Evolutionary conservation across 2,329 filamentous ascomycete species (phyloP).

Genomic region (Shiraia bambusicola): DNA sequence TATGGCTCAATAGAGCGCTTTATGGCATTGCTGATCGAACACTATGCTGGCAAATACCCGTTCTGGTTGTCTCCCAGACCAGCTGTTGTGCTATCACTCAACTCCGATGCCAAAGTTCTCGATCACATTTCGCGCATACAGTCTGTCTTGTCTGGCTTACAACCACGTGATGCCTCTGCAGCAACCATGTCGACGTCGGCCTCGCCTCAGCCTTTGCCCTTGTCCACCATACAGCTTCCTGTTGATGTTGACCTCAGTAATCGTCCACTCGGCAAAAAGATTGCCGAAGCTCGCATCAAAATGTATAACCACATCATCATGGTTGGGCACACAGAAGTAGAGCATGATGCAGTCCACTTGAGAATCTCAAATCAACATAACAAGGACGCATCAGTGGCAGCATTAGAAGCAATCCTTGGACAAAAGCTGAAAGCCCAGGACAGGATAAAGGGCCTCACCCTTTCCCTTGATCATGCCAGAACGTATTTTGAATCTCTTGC

Average conservation of each 20-base stretch:
- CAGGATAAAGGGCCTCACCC: constrained; percentile 13
- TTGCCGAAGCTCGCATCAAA: constrained; percentile 68
- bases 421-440: constrained; percentile 17
- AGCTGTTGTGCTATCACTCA: constrained; percentile 72
- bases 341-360: constrained; percentile 27
- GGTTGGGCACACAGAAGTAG: constrained; percentile 55
- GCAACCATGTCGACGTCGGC: constrained; percentile 13
- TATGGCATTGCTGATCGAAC: constrained; percentile 82
- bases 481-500: constrained; percentile 34
- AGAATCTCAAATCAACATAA: constrained; percentile 44
- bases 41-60: constrained; percentile 75
- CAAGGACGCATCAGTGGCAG: constrained; percentile 22
- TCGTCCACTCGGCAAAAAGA: constrained; percentile 66
- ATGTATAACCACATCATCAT: constrained; percentile 75
- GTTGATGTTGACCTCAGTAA: constrained; percentile 70
- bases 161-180: constrained; percentile 12
- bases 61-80: constrained; percentile 88
- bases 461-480: constrained; percentile 24
- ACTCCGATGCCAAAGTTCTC: constrained; percentile 59
- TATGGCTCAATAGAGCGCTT: constrained; percentile 82
- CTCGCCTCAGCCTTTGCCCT: constrained; percentile 44
- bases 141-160: constrained; percentile 32
- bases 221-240: constrained; percentile 61
- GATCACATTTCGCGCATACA: constrained; percentile 49
- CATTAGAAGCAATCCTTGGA: constrained; percentile 39